Conservation (phyloP, 305 asterid genomes). For the Solanum hybrid region DNA sequence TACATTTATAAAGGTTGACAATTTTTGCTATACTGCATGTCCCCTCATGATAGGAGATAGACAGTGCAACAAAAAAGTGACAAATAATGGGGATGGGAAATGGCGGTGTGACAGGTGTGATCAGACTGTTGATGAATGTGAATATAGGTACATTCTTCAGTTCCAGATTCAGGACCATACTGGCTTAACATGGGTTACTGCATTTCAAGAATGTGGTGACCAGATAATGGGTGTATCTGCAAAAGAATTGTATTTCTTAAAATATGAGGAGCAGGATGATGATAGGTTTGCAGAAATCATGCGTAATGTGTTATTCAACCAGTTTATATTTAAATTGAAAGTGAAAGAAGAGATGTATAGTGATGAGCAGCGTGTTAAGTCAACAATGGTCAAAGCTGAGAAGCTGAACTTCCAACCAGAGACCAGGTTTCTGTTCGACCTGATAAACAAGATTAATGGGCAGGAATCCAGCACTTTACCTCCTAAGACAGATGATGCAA, state of each 20-base stretch:
- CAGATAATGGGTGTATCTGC: slow-evolving; percentile 81
- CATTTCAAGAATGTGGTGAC: slow-evolving; percentile 79
- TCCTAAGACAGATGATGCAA: slow-evolving; percentile 26
- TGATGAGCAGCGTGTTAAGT: slow-evolving; percentile 82
- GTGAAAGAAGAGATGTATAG: slow-evolving; percentile 79
- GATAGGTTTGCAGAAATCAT: slow-evolving; percentile 53
- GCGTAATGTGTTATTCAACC: slow-evolving; percentile 41
- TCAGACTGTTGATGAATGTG: slow-evolving; percentile 58
- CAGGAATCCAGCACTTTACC: slow-evolving; percentile 29
- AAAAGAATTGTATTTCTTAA: slow-evolving; percentile 51
- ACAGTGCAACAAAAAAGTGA: slow-evolving; percentile 77
- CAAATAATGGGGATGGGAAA: slow-evolving; percentile 69
- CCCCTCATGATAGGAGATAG: slow-evolving; percentile 71
- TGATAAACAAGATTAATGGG: slow-evolving; percentile 38
- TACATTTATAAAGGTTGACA: slow-evolving; percentile 50
- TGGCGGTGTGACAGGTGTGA: slow-evolving; percentile 82
- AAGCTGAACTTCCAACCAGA: slow-evolving; percentile 41
- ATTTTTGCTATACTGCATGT: slow-evolving; percentile 75
- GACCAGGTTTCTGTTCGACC: slow-evolving; percentile 44
- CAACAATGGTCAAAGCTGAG: slow-evolving; percentile 70
- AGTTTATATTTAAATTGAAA: slow-evolving; percentile 60
- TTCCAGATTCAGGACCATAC: slow-evolving; percentile 90
- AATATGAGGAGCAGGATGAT: slow-evolving; percentile 78
- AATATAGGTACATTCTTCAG: slow-evolving; percentile 76
- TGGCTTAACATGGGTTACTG: slow-evolving; percentile 77